Conservation (phyloP, 805 yeast species). For the Lachancea mirantina region DNA sequence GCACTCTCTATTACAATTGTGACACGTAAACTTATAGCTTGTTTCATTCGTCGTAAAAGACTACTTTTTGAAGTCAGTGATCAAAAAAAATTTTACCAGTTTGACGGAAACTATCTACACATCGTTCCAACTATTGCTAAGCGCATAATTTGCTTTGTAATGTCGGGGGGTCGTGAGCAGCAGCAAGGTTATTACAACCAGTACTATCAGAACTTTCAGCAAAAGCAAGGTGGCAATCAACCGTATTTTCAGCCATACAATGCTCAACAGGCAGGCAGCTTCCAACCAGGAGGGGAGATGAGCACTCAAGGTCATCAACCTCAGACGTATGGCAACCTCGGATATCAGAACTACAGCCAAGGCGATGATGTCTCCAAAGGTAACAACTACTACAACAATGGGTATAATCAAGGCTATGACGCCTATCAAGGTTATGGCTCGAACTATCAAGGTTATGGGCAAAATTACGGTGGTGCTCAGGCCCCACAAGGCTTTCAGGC, state of each 20-base stretch:
- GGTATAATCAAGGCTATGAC: slow-evolving; percentile 21
- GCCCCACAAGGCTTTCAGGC: slow-evolving; percentile 13
- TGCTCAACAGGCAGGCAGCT: slow-evolving; percentile 11
- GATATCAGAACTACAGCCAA: slow-evolving; percentile 23
- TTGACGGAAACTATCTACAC: no score
- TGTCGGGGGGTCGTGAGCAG: slow-evolving; percentile 14
- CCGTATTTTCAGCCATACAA: slow-evolving; percentile 22
- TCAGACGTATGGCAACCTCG: slow-evolving; percentile 8
- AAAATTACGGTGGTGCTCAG: slow-evolving; percentile 20
- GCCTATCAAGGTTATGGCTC: slow-evolving; percentile 20
- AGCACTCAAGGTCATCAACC: slow-evolving; percentile 13
- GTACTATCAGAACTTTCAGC: slow-evolving; percentile 19
- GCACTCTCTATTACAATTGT: no score
- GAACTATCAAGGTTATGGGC: slow-evolving; percentile 20
- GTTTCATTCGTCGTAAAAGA: neutral
- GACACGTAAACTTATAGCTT: no score
- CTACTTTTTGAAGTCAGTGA: neutral
- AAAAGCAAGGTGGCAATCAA: slow-evolving; percentile 26
- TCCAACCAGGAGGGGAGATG: slow-evolving; percentile 2
- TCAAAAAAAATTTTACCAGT: neutral
- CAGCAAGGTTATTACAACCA: slow-evolving; percentile 22
- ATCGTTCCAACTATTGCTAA: no score
- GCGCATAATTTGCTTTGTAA: slow-evolving; percentile 1
- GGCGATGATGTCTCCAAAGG: slow-evolving; percentile 21
- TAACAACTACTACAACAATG: slow-evolving; percentile 20